phyloP scores from a whole-genome alignment of 805 yeast species.

The Hemisphaericaspora nanyangensis region DNA sequence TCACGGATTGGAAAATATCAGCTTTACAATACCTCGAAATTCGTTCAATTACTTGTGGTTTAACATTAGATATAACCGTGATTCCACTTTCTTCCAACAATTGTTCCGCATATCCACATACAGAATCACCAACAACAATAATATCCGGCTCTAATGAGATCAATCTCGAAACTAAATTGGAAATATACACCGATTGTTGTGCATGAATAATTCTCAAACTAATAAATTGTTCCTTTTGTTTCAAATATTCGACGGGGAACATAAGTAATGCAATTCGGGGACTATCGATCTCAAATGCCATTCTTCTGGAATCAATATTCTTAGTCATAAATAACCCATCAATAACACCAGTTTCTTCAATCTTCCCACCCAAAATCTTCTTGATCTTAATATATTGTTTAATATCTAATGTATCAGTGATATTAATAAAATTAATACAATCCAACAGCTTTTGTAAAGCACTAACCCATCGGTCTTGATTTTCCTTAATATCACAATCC shows the following conservation, averaged over 20 bases:
- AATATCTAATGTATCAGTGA: conserved; percentile 76
- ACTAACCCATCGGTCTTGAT: conserved; percentile 55
- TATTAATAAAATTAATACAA: conserved; percentile 55
- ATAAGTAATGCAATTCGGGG: conserved; percentile 81
- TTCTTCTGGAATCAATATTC: conserved; percentile 70
- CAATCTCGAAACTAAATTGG: conserved; percentile 76
- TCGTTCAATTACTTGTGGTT: conserved; percentile 76
- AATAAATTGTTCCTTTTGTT: conserved; percentile 73
- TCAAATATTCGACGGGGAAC: conserved; percentile 84
- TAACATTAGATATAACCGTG: conserved; percentile 76
- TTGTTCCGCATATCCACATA: conserved; percentile 77
- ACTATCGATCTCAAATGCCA: conserved; percentile 59
- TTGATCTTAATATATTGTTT: conserved; percentile 88
- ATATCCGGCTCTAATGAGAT: conserved; percentile 74
- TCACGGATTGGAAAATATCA: conserved; percentile 82
- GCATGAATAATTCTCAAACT: conserved; percentile 80
- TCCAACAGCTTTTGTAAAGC: conserved; percentile 50
- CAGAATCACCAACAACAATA: conserved; percentile 71
- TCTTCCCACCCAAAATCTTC: conserved; percentile 71
- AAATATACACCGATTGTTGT: conserved; percentile 82
- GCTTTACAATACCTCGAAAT: conserved; percentile 77
- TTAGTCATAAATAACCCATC: conserved; percentile 86
- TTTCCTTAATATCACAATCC: conserved; percentile 51
- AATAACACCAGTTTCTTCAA: conserved; percentile 55
- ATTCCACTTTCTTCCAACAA: conserved; percentile 70